Evolutionary conservation across 2,329 filamentous ascomycete species (phyloP).

Genomic region (Fusarium redolens): DNA sequence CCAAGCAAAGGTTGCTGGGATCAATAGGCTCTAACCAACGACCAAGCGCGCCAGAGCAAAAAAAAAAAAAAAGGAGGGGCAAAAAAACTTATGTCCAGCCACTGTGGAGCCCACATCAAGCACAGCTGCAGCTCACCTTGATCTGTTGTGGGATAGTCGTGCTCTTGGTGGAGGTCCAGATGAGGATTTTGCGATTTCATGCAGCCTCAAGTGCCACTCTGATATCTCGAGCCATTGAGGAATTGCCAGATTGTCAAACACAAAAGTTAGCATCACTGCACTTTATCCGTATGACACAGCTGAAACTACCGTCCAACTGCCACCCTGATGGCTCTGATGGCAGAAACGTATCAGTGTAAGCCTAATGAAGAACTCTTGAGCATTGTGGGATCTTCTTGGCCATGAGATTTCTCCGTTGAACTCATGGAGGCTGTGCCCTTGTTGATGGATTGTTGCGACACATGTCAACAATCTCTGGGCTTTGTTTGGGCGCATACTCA

Average conservation of each 20-base stretch:
- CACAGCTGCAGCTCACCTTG: slow-evolving; percentile 40
- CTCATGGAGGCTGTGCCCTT: background rate
- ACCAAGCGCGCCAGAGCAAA: slow-evolving; percentile 19
- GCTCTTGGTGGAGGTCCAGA: slow-evolving; percentile 11
- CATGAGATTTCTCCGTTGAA: background rate
- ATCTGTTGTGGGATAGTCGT: slow-evolving; percentile 18
- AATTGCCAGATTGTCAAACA: slow-evolving; percentile 28
- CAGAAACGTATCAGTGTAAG: slow-evolving; percentile 1
- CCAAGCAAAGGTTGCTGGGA: slow-evolving; percentile 31
- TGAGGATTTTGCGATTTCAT: slow-evolving; percentile 28
- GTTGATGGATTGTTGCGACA: slow-evolving; percentile 7
- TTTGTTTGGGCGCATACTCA: slow-evolving; percentile 14
- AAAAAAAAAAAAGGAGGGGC: slow-evolving; percentile 27
- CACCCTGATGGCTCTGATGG: background rate
- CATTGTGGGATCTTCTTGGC: background rate
- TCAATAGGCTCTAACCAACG: slow-evolving; percentile 18
- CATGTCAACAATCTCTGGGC: slow-evolving; percentile 11
- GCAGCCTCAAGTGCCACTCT: slow-evolving; percentile 10
- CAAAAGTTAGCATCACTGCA: background rate
- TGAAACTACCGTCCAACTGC: background rate
- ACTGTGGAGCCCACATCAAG: slow-evolving; percentile 32
- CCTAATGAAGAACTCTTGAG: background rate
- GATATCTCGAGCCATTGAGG: slow-evolving; percentile 19
- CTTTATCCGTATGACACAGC: slow-evolving; percentile 5
- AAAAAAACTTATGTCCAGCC: slow-evolving; percentile 32